Percentiles rank a stretch among this genome's conserved stretches.
Evolutionary conservation across 2,329 filamentous ascomycete genomes (phyloP).

Genomic region (Raffaelea ambrosiae): DNA sequence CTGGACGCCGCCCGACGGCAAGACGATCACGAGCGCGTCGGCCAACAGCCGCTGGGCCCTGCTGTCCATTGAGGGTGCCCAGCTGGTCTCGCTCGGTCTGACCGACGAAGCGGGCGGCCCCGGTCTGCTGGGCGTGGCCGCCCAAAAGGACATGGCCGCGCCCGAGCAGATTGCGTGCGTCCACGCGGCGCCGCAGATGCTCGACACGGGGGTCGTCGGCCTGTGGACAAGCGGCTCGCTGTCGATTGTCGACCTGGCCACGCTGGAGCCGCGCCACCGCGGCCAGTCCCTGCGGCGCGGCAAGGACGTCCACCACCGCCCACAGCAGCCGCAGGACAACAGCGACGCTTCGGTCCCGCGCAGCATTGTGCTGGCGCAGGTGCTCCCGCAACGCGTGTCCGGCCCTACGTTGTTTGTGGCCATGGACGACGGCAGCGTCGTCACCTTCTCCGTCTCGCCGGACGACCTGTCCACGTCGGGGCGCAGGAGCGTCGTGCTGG

Average conservation of each 20-base stretch:
- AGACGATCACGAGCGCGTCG: slow-evolving; percentile 68
- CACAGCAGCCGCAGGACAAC: too few relatives aligned
- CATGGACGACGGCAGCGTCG: slow-evolving; percentile 85
- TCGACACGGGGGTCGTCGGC: slow-evolving; percentile 66
- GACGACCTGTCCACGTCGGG: slow-evolving; percentile 55
- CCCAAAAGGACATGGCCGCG: slow-evolving; percentile 51
- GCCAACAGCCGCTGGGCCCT: slow-evolving; percentile 62
- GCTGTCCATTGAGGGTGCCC: slow-evolving; percentile 67
- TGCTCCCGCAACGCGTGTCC: slow-evolving; percentile 51
- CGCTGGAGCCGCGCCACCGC: slow-evolving; percentile 52
- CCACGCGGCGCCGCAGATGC: slow-evolving; percentile 57
- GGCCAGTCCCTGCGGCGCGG: slow-evolving; percentile 52
- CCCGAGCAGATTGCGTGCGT: slow-evolving; percentile 80
- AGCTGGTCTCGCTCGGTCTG: slow-evolving; percentile 61
- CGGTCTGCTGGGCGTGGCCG: slow-evolving; percentile 39
- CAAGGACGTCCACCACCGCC: slow-evolving; percentile 57
- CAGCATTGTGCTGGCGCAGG: slow-evolving; percentile 69
- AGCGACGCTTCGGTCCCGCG: slow-evolving; percentile 68
- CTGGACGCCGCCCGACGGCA: slow-evolving; percentile 45
- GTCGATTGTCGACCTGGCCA: slow-evolving; percentile 61
- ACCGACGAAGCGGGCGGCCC: slow-evolving; percentile 27
- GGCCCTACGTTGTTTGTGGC: slow-evolving; percentile 77
- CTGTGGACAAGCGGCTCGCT: slow-evolving; percentile 82
- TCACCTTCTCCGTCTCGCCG: slow-evolving; percentile 68
- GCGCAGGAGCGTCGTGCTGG: slow-evolving; percentile 75